Evolutionary conservation across 805 yeast genomes (phyloP).

Genomic region (Wickerhamomyces sydowiorum): DNA sequence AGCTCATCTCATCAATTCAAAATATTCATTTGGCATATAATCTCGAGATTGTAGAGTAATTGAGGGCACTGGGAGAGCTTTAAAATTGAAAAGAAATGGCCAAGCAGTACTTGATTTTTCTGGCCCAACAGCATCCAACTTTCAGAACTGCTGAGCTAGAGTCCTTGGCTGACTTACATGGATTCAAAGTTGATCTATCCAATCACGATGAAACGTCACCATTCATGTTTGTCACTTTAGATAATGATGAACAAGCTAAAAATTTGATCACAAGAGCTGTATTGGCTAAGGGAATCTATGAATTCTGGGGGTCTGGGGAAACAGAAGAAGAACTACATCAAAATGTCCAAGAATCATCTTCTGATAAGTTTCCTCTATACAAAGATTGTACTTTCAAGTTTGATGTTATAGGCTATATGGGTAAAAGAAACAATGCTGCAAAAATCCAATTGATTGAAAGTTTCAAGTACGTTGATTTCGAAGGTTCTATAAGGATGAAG

Average conservation of each 20-base stretch:
- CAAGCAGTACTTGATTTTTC: slow-evolving; percentile 66
- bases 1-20: neutral
- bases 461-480: slow-evolving; percentile 62
- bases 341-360: slow-evolving; percentile 26
- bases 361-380: slow-evolving; percentile 24
- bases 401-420: slow-evolving; percentile 74
- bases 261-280: slow-evolving; percentile 62
- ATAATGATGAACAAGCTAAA: slow-evolving; percentile 61
- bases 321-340: slow-evolving; percentile 53
- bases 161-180: slow-evolving; percentile 66
- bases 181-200: slow-evolving; percentile 52
- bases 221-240: slow-evolving; percentile 62
- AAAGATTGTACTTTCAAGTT: slow-evolving; percentile 63
- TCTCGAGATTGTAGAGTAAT: neutral
- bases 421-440: slow-evolving; percentile 46
- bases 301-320: slow-evolving; percentile 73
- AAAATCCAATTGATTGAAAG: slow-evolving; percentile 63
- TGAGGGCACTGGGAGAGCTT: no score
- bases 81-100: slow-evolving; percentile 23
- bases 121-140: slow-evolving; percentile 79
- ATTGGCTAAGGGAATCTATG: slow-evolving; percentile 71
- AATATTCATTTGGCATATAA: neutral
- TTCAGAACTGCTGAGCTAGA: slow-evolving; percentile 82
- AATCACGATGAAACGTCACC: slow-evolving; percentile 58
- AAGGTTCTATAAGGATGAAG: slow-evolving; percentile 76